Conservation (phyloP, 164 flowering plant genomes). For the Magnolia changhungtana region DNA sequence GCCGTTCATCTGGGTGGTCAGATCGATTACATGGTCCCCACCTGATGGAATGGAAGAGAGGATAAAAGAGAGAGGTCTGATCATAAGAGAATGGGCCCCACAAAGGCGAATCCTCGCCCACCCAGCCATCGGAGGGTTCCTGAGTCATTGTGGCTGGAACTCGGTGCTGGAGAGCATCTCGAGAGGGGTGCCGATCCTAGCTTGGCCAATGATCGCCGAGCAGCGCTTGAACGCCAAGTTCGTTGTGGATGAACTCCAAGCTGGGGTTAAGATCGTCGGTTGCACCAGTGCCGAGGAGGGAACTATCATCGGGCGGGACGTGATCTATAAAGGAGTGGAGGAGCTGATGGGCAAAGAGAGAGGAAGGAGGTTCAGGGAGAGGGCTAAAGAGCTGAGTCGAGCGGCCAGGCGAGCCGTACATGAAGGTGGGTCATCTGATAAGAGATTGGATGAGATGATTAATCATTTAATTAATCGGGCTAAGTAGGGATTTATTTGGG, state of each 20-base stretch:
- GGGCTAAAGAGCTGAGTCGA: slow-evolving; percentile 13
- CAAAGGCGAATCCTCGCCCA: slow-evolving; percentile 27
- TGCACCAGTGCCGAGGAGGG: not conserved
- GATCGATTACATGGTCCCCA: slow-evolving; percentile 6
- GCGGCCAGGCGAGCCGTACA: slow-evolving; percentile 17
- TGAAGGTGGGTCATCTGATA: slow-evolving; percentile 22
- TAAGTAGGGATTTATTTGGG: not conserved
- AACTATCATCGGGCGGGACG: not conserved
- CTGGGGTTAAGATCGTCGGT: slow-evolving; percentile 14
- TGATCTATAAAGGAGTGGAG: slow-evolving; percentile 16
- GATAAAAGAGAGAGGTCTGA: slow-evolving; percentile 24
- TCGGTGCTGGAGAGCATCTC: slow-evolving; percentile 37
- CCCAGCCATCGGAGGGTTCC: slow-evolving; percentile 31
- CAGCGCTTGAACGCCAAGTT: slow-evolving; percentile 36
- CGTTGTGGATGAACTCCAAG: slow-evolving; percentile 26
- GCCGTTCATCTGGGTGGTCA: not conserved
- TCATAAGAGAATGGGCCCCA: slow-evolving; percentile 30
- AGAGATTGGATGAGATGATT: slow-evolving; percentile 13
- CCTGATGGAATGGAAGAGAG: slow-evolving; percentile 20
- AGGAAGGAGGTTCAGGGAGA: slow-evolving; percentile 13
- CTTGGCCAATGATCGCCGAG: slow-evolving; percentile 42
- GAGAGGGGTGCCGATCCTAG: slow-evolving; percentile 32
- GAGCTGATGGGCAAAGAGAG: slow-evolving; percentile 27
- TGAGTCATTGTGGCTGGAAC: slow-evolving; percentile 50
- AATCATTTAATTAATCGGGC: not conserved